Evolutionary conservation across 352 stramenopile species (phyloP), one percentile per base, ranked within the genome.

Genomic region (Phytopythium montanum): DNA sequence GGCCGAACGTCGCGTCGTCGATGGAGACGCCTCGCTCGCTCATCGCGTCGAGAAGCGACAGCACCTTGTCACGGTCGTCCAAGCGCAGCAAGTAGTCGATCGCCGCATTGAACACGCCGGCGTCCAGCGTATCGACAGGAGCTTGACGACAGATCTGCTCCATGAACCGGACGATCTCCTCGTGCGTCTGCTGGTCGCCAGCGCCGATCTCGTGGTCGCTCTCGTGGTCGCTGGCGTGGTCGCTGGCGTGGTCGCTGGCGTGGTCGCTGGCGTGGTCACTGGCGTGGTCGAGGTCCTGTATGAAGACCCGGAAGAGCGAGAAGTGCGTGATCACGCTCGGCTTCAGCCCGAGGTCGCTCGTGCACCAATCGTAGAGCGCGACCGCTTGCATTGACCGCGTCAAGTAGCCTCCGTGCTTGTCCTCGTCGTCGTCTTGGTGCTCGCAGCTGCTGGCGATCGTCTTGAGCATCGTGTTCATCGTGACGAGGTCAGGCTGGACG

Each of bases 41-140:
- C 79, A 93, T 88, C 18, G 70, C 68, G 62, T 87, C 82, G 59
- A 83, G 89, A 39, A 90, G 46, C 21, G 78, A 60, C 52, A 89
- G 86, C 1, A 68, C 70, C 41, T 60, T 53, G 16, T 85, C 64
- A 8, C 75, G 63, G 14, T 89, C 69, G n/a, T 73, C 72, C n/a
- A 74, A 58, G 16, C 61, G 70, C 18, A 85, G 70, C 25, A 84
- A 84, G 50, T 73, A 88, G 54, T 89, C 81, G 41, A 93, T 75
- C 2, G 69, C 81, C 26, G 81, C 75, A 56, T 91, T 91, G 34
- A 85, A 81, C 28, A 90, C 83, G 19, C 70, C 72, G 16, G 69
- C 49, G 19, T 85, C 70, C 23, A 93, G 44, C 18, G 61, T 64
- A 14, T 62, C 31, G 5, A 60, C 10, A 0, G 75, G 69, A 12